Evolutionary conservation across 169 alveolate species (phyloP), one percentile per base, ranked within the genome.

Genomic region (Amoebophrya sp.): DNA sequence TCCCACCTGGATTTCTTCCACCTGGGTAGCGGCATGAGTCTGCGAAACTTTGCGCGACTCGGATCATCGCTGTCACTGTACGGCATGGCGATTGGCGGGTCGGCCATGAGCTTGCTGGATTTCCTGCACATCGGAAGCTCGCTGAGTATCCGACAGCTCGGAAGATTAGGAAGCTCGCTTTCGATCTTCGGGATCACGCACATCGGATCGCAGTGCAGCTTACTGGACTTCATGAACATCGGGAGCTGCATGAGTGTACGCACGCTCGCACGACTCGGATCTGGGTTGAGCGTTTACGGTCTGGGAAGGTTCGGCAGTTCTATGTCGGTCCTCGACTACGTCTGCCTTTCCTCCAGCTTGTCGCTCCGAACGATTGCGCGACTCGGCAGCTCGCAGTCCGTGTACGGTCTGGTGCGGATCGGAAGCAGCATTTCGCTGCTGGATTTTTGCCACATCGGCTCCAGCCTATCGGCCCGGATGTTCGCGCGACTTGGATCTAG

Each of bases 301-400:
- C 18, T 89, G 77, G 10, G 23, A n/a, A 32, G 38, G 77, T 39
- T 89, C 39, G 91, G 91, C 77, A 89, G 77, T 10, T 89, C 77
- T 18, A 23, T 89, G 54, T 89, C 91, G 32, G 39, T 89, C 38
- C 33, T 89, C 40, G 91, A 89, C 66, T 89, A 89, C 91, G 53
- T 35, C 23, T 23, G 0, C 66, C 38, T 89, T 53, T 39, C 77
- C 35, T 23, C 40, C 91, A 88, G 54, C 29, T 18, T 47, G 66
- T 12, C 29, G 29, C 7, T 47, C 66, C 66, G 66, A 12, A 47
- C 66, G 29, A 12, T 12, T 47, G 66, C 66, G 29, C 7, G 66
- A 47, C 18, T 47, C 29, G 66, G 83, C 35, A 66, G 83, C 83
- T 66, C 83, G 38, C 39, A 12, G 77, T 89, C 91, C 25, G 53